Base-by-base conservation (phyloP, 2,329 filamentous ascomycete genomes). In the Aspergillaceae sp. region DNA sequence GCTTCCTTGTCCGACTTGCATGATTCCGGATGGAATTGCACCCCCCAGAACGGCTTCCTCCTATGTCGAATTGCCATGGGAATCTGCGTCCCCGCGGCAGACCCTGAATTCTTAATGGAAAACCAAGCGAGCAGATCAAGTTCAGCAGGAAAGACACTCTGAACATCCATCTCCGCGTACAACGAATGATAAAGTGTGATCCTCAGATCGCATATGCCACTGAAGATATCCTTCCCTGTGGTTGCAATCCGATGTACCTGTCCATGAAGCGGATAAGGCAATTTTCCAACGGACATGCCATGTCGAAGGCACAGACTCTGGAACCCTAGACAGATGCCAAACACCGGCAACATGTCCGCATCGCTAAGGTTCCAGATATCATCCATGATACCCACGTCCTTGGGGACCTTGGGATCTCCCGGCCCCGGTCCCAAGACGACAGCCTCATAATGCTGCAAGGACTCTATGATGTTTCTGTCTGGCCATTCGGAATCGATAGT, bases 11-110 rank as follows among this genome's bases (percentile, higher is more conserved):
- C 68, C 35, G 87, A 85, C 3, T 89, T 94, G 63, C 88, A 94
- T 0, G 87, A 94, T 64, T 96, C 89, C 0, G 89, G 89, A 59
- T 95, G 89, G 57, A 92, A 95, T 60, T 95, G 90, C 11, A 95
- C 74, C 0, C 86, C 90, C 83, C 86, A 94, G 52, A 91, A 86
- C 0, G 90, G 89, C 53, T 80, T 83, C 1, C 52, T 60, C 11
- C 62, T 67, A 62, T 94, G 88, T 51, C 75, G 79, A 10, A 83
- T 80, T 0, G 78, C 86, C 87, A 94, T 94, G n/a, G 92, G 75
- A 51, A 82, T 81, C 40, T 62, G 59, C 26, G 57, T 56, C 9
- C 53, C 57, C 6, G 60, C 51, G 7, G 60, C 56, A 10, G 36
- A 26, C 19, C 56, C 53, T 50, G 65, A 60, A 52, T 77, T 74